Evolutionary conservation across 768 basidiomycete genomes (phyloP), one percentile per base, ranked within the genome.

Genomic region (Lanmaoa pseudosensibilis): DNA sequence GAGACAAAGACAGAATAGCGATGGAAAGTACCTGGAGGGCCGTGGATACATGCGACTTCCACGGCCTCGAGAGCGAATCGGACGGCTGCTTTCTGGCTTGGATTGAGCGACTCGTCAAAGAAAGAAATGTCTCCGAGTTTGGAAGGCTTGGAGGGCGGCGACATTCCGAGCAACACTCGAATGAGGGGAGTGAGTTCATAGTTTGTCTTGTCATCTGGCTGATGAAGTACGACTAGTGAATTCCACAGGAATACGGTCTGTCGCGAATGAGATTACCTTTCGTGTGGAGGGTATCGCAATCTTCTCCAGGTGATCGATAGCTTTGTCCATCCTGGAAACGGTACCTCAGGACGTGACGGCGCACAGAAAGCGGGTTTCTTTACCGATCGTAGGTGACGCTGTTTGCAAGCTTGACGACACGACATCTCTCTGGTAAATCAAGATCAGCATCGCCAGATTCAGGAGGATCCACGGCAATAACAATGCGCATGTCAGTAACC

Each of bases 11-110:
- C 11, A 34, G 25, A 38, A 19, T 5, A 19, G 15, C 1, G 9
- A 47, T 15, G 19, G 10, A 33, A 32, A 34, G 7, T 66, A 83
- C 96, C 96, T 57, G 97, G 97, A n/a, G 97, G 97, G 0, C 97
- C 97, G 66, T 98, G 95, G 25, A 99, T 94, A 63, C 93, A 92
- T 1, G 92, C 92, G 0, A 98, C 82, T 68, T 96, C 88, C 5
- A 82, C 79, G 0, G 90, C 84, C 58, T 83, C 83, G 6, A 99
- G 71, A n/a, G 88, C 87, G 65, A 97, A 94, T 50, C 73, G 77
- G 33, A 98, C 84, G 1, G 95, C 96, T 13, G 82, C 78, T 68
- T 86, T 86, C 68, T 99, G 97, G 63, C 90, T 92, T 1, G 78
- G 73, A 68, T 99, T 98, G 52, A 98, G 76, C 1, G 76, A 80